Evolutionary conservation across 192 early-diverging fungal species (phyloP).

Genomic region (Coemansia sp.): DNA sequence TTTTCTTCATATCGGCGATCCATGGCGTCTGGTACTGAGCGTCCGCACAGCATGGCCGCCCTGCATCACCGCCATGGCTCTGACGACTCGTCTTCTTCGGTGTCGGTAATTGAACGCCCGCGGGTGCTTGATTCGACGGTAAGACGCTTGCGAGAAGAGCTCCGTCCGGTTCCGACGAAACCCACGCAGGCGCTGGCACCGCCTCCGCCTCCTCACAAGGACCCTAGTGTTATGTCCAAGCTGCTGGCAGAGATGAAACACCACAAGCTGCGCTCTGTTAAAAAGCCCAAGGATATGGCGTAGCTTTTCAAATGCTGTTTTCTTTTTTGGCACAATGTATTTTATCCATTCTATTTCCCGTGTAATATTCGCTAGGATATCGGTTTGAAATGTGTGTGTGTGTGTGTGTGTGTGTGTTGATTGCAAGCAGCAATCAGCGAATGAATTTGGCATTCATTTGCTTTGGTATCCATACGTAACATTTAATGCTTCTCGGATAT

Average conservation of each 20-base stretch:
- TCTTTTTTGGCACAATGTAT: too few relatives aligned
- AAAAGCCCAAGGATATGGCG: conserved; percentile 47
- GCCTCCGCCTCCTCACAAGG: conserved; percentile 31
- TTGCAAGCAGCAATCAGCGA: too few relatives aligned
- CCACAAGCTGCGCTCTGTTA: conserved; percentile 33
- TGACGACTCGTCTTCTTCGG: conserved; percentile 7
- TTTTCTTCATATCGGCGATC: neutral
- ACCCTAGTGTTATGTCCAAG: conserved; percentile 45
- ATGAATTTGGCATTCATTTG: too few relatives aligned
- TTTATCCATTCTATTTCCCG: too few relatives aligned
- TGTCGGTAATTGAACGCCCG: neutral
- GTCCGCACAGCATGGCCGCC: conserved; percentile 8
- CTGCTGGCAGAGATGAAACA: conserved; percentile 47
- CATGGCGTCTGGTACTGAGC: neutral
- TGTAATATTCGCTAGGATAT: too few relatives aligned
- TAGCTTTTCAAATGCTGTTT: neutral
- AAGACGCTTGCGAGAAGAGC: conserved; percentile 14
- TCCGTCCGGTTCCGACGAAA: conserved; percentile 11
- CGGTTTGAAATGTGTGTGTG: too few relatives aligned
- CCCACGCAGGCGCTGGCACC: neutral
- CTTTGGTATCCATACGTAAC: too few relatives aligned
- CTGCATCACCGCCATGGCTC: conserved; percentile 1
- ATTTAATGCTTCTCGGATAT: too few relatives aligned
- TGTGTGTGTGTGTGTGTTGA: too few relatives aligned
- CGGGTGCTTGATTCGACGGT: conserved; percentile 5